Conservation (phyloP, 768 basidiomycete species). For the Lactifluus subvellereus region DNA sequence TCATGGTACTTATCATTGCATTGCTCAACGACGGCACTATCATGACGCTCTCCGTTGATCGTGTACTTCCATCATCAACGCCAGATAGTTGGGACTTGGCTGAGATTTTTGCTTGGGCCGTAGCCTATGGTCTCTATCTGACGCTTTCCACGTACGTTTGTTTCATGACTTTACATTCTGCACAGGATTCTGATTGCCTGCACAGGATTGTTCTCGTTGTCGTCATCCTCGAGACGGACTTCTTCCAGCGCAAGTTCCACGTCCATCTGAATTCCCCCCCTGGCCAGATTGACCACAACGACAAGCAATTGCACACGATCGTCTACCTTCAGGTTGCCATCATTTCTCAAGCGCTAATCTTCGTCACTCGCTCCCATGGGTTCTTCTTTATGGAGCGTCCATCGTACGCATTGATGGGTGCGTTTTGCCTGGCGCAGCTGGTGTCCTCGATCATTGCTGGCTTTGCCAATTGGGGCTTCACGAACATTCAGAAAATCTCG, state of each 20-base stretch:
- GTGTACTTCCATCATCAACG: slow-evolving; percentile 86
- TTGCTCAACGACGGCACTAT: slow-evolving; percentile 97
- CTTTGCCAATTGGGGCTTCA: slow-evolving; percentile 94
- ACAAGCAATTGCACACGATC: slow-evolving; percentile 78
- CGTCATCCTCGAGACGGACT: slow-evolving; percentile 78
- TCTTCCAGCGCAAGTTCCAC: slow-evolving; percentile 85
- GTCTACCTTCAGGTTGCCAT: slow-evolving; percentile 97
- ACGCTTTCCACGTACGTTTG: slow-evolving; percentile 78
- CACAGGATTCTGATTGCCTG: slow-evolving; percentile 10
- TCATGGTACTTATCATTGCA: slow-evolving; percentile 99
- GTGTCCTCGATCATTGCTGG: slow-evolving; percentile 93
- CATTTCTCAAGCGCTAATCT: slow-evolving; percentile 97
- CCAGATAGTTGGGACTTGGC: slow-evolving; percentile 95
- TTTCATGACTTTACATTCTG: slow-evolving; percentile 14
- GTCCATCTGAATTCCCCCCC: slow-evolving; percentile 45
- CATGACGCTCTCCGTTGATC: slow-evolving; percentile 96
- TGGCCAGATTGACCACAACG: slow-evolving; percentile 44
- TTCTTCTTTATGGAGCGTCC: slow-evolving; percentile 98
- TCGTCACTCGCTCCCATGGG: slow-evolving; percentile 88
- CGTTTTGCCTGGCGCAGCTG: slow-evolving; percentile 91
- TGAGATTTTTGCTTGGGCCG: slow-evolving; percentile 93
- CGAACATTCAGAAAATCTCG: slow-evolving; percentile 68
- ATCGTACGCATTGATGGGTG: slow-evolving; percentile 79
- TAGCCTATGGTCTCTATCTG: slow-evolving; percentile 93
- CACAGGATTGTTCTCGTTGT: slow-evolving; percentile 68